These are phyloP conservation scores for Halophytophthora batemanensis DNA, from an alignment of 352 stramenopile genomes.

Conservation along the genomic window DNA sequence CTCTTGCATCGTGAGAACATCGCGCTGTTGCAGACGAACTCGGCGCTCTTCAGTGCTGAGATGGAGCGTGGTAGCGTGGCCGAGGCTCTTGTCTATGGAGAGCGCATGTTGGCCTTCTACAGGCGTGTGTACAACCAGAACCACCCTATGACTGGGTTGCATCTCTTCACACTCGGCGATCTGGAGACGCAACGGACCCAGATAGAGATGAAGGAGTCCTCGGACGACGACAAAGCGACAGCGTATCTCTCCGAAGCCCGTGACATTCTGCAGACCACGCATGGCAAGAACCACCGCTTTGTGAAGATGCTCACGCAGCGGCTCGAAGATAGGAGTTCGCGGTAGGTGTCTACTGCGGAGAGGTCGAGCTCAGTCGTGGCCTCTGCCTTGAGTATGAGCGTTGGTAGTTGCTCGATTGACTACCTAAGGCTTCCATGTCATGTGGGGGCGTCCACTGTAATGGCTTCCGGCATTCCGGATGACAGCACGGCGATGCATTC, in stretches of 20 bases:
- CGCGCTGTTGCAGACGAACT: conserved; percentile 38
- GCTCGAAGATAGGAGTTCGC: conserved; percentile 9
- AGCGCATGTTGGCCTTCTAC: conserved; percentile 60
- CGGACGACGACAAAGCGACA: conserved; percentile 14
- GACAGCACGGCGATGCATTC: no score
- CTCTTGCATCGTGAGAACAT: conserved; percentile 46
- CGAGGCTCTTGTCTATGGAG: conserved; percentile 34
- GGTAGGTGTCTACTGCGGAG: conserved; percentile 2
- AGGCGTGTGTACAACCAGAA: conserved; percentile 48
- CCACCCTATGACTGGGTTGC: conserved; percentile 59
- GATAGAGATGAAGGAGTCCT: conserved; percentile 2
- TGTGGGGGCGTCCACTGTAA: no score
- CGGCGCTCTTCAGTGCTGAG: conserved; percentile 52
- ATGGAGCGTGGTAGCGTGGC: conserved; percentile 34
- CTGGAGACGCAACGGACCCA: conserved; percentile 25
- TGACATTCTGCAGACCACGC: conserved; percentile 49
- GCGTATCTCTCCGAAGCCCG: conserved; percentile 35
- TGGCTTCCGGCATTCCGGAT: no score
- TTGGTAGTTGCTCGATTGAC: no score
- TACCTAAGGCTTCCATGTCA: no score
- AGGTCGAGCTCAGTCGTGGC: no score
- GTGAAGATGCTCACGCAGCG: conserved; percentile 37
- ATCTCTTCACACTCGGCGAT: conserved; percentile 69
- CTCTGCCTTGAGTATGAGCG: no score
- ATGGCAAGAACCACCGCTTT: conserved; percentile 47